Evolutionary conservation across 2,329 filamentous ascomycete species (phyloP).

Genomic region (Exserohilum turcica): DNA sequence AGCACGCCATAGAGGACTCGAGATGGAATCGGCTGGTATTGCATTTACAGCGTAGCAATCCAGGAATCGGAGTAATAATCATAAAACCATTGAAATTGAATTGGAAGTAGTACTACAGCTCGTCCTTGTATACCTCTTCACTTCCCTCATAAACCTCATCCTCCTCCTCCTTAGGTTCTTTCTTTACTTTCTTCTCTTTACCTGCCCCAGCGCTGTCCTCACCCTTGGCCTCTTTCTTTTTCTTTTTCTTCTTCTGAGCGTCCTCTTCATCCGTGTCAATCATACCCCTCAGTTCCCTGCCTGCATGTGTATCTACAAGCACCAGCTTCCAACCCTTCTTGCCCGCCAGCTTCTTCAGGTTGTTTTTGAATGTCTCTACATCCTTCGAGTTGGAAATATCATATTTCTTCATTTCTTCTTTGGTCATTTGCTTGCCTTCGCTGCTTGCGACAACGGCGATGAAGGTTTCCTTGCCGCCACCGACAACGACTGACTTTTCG

Average conservation of each 20-base stretch:
- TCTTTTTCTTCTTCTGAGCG: conserved; percentile 42
- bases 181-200: conserved; percentile 22
- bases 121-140: conserved; percentile 50
- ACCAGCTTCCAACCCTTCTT: conserved; percentile 80
- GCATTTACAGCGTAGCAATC: too few relatives aligned
- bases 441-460: conserved; percentile 60
- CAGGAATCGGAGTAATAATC: too few relatives aligned
- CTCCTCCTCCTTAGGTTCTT: conserved; percentile 22
- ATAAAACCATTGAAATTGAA: too few relatives aligned
- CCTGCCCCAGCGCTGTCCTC: conserved; percentile 23
- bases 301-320: conserved; percentile 71
- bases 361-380: conserved; percentile 70
- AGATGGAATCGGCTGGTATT: too few relatives aligned
- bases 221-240: conserved; percentile 51
- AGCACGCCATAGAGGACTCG: too few relatives aligned
- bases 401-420: conserved; percentile 70
- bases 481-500: conserved; percentile 57
- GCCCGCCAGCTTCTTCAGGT: conserved; percentile 71
- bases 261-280: conserved; percentile 65
- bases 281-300: conserved; percentile 71
- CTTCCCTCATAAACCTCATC: conserved; percentile 43
- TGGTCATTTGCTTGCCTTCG: conserved; percentile 66
- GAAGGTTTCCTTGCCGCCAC: conserved; percentile 60
- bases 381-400: conserved; percentile 66
- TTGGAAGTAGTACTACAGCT: conserved; percentile 26